Evolutionary conservation across 2,329 filamentous ascomycete species (phyloP).

Genomic region (Berkeleyomyces rouxiae): DNA sequence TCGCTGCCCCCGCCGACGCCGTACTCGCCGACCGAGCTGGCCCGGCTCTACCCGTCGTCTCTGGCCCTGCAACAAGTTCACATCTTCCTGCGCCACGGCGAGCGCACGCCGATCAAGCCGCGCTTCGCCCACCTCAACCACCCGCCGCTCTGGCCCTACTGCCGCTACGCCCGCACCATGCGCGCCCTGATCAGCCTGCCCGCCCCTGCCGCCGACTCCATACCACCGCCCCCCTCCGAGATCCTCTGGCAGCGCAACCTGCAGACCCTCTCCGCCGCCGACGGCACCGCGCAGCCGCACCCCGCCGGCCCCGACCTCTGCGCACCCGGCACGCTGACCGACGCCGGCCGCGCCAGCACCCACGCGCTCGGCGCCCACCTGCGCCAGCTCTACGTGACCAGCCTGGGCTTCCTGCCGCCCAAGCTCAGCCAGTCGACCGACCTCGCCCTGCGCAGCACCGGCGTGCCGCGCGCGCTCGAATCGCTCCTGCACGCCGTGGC

Average conservation of each 20-base stretch:
- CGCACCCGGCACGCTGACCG: constrained; percentile 60
- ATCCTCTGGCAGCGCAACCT: constrained; percentile 29
- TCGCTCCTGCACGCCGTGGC: constrained; percentile 60
- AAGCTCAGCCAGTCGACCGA: constrained; percentile 31
- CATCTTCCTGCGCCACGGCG: constrained; percentile 63
- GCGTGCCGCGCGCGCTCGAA: constrained; percentile 59
- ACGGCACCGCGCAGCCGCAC: constrained; percentile 48
- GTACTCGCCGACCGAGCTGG: constrained; percentile 68
- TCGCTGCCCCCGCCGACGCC: constrained; percentile 55
- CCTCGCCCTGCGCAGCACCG: constrained; percentile 59
- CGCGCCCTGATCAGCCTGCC: constrained; percentile 24
- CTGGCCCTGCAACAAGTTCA: constrained; percentile 82
- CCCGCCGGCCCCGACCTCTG: constrained; percentile 59
- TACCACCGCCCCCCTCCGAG: constrained; percentile 17
- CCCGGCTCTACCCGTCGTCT: constrained; percentile 59
- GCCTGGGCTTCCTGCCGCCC: constrained; percentile 52
- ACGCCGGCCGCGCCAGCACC: constrained; percentile 56
- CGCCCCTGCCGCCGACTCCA: constrained; percentile 19
- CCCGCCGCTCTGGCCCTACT: constrained; percentile 75
- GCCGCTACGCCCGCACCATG: constrained; percentile 57
- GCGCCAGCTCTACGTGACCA: constrained; percentile 56
- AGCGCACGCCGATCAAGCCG: constrained; percentile 70
- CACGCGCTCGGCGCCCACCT: constrained; percentile 51
- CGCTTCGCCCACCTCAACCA: constrained; percentile 68
- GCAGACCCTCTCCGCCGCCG: constrained; percentile 31